phyloP scores from a whole-genome alignment of 1,284 basidiomycete genomes.

The Naganishia liquefaciens region DNA sequence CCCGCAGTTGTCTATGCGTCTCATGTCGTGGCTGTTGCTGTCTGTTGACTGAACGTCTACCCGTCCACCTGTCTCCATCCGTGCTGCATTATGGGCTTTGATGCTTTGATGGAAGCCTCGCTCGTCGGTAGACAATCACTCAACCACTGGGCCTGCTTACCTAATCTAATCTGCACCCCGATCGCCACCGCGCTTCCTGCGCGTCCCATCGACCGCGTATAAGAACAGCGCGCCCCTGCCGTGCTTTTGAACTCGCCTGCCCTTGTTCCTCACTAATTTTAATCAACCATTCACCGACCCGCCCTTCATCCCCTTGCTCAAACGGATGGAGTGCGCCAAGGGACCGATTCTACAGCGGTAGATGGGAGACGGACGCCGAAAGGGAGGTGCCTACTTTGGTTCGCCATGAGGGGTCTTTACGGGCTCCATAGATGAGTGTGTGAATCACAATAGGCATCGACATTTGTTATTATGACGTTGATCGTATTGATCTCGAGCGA shows the following conservation, averaged over 20 bases:
- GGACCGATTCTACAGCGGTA: constrained; percentile 18
- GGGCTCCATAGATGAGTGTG: constrained; percentile 18
- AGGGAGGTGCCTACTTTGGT: constrained; percentile 29
- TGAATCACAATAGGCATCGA: constrained; percentile 30
- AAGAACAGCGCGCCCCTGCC: too few relatives aligned
- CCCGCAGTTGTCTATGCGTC: background rate
- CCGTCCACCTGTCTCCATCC: too few relatives aligned
- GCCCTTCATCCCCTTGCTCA: background rate
- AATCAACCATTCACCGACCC: constrained; percentile 20
- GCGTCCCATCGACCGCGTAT: background rate
- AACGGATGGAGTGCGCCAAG: background rate
- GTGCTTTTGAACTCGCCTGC: background rate
- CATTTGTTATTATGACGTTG: background rate
- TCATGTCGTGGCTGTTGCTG: too few relatives aligned
- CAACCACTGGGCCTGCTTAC: too few relatives aligned
- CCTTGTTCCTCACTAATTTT: constrained; percentile 28
- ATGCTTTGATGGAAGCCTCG: too few relatives aligned
- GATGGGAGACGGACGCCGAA: constrained; percentile 13
- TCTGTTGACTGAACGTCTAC: too few relatives aligned
- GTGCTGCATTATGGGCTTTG: too few relatives aligned
- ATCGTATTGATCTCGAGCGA: too few relatives aligned
- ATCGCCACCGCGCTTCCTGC: too few relatives aligned
- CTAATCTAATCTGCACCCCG: too few relatives aligned
- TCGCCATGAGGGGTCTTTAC: constrained; percentile 25
- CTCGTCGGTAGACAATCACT: too few relatives aligned